Evolutionary conservation across 345 rosid genomes (phyloP).

Genomic region (Lagerstroemia speciosa): DNA sequence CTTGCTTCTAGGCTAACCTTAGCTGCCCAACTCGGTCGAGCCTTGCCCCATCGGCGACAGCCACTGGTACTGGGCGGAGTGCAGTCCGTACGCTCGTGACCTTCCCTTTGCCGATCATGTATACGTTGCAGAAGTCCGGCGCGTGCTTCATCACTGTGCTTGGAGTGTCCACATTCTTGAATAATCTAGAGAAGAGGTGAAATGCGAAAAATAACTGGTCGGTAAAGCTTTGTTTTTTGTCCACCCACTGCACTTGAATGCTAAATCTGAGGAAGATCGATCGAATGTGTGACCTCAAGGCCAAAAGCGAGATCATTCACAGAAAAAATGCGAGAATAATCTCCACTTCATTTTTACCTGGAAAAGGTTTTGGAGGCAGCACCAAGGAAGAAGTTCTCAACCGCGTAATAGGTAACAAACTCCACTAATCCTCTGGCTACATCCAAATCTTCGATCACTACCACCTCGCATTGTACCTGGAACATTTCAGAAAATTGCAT

Average conservation of each 20-base stretch:
- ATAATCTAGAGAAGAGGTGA: conserved; percentile 30
- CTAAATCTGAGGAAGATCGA: too few relatives aligned
- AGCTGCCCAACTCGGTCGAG: conserved; percentile 12
- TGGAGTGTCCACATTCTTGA: conserved; percentile 41
- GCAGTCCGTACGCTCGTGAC: conserved; percentile 32
- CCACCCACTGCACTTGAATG: too few relatives aligned
- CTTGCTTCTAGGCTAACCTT: neutral
- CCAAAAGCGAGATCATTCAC: too few relatives aligned
- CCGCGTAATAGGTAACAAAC: conserved; percentile 30
- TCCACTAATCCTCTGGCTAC: conserved; percentile 53
- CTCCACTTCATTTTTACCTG: conserved; percentile 30
- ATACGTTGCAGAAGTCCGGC: conserved; percentile 60
- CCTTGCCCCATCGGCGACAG: conserved; percentile 3
- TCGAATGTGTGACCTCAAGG: too few relatives aligned
- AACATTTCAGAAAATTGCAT: neutral
- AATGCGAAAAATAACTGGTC: too few relatives aligned
- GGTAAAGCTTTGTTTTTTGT: too few relatives aligned
- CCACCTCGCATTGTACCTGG: conserved; percentile 45
- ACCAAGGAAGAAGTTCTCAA: conserved; percentile 46
- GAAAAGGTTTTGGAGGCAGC: conserved; percentile 38
- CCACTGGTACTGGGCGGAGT: conserved; percentile 23
- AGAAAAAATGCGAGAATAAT: too few relatives aligned
- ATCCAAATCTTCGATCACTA: conserved; percentile 47
- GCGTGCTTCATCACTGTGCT: conserved; percentile 46
- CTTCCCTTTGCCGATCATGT: conserved; percentile 49